phyloP scores from a whole-genome alignment of 208 protist genomes.

The Crithidia bombi region DNA sequence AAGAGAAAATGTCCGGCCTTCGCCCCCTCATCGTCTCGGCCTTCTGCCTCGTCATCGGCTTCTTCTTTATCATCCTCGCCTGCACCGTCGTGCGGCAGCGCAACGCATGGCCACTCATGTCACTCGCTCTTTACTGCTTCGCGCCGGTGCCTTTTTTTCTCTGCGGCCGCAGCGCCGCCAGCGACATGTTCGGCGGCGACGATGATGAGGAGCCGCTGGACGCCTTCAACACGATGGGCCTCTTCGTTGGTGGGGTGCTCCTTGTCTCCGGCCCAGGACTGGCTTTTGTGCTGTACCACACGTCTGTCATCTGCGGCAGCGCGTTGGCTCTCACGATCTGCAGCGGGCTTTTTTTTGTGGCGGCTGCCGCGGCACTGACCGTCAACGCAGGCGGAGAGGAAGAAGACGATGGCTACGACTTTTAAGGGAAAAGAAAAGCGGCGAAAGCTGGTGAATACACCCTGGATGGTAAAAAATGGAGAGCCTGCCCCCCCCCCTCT shows the following conservation, averaged over 20 bases:
- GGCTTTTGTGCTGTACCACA: slow-evolving; percentile 68
- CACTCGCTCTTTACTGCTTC: slow-evolving; percentile 57
- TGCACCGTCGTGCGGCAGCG: slow-evolving; percentile 49
- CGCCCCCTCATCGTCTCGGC: slow-evolving; percentile 57
- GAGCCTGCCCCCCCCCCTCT: too few species aligned
- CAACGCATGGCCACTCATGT: slow-evolving; percentile 67
- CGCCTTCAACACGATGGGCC: slow-evolving; percentile 44
- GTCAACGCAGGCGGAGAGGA: not conserved
- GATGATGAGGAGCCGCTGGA: slow-evolving; percentile 37
- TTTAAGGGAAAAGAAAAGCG: slow-evolving; percentile 19
- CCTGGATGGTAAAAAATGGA: too few species aligned
- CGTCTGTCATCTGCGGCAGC: slow-evolving; percentile 38
- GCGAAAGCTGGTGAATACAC: not conserved
- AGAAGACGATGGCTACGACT: slow-evolving; percentile 47
- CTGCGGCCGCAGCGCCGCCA: slow-evolving; percentile 34
- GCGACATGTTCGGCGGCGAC: slow-evolving; percentile 19
- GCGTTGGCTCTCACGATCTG: slow-evolving; percentile 57
- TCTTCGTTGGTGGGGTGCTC: slow-evolving; percentile 73
- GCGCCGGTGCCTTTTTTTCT: slow-evolving; percentile 66
- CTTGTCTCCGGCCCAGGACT: slow-evolving; percentile 60
- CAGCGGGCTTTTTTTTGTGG: slow-evolving; percentile 39
- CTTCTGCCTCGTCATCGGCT: slow-evolving; percentile 50
- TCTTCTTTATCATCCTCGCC: slow-evolving; percentile 64
- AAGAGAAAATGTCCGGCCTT: slow-evolving; percentile 43
- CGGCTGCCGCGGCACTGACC: slow-evolving; percentile 9